Conservation (phyloP, 495 filamentous ascomycete genomes). For the Penicillium pancosmium region DNA sequence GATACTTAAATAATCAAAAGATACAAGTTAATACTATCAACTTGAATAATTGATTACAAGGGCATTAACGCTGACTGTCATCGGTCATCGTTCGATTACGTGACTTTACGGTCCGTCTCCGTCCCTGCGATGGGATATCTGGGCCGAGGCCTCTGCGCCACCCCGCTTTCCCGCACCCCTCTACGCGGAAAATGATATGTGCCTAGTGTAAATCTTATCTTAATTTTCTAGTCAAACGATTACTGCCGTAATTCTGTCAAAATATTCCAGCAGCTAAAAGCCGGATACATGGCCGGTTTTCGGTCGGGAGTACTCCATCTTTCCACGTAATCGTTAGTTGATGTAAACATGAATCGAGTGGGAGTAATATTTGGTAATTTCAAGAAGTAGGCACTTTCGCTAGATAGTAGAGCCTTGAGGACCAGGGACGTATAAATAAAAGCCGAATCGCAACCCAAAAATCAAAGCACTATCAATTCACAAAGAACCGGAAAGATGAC, state of each 20-base stretch:
- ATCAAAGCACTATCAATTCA: background rate
- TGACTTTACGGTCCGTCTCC: background rate
- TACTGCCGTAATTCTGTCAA: background rate
- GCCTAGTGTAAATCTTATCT: too few species aligned
- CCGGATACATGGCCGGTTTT: too few species aligned
- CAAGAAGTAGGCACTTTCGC: too few species aligned
- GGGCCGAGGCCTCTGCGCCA: too few species aligned
- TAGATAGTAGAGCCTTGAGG: background rate
- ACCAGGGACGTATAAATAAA: background rate
- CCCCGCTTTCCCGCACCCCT: too few species aligned
- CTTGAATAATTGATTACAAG: too few species aligned
- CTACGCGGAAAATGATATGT: too few species aligned
- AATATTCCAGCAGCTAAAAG: too few species aligned
- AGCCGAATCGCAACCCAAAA: background rate
- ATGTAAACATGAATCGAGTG: background rate
- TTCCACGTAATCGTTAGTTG: background rate
- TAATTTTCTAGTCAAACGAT: background rate
- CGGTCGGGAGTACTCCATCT: background rate
- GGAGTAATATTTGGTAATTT: too few species aligned
- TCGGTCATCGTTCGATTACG: conserved; percentile 3
- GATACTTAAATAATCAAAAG: background rate
- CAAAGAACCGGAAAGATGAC: background rate
- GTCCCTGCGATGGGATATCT: too few species aligned
- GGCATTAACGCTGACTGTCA: too few species aligned
- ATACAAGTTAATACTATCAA: too few species aligned